Evolutionary conservation across 2,329 filamentous ascomycete species (phyloP).

Genomic region (Fusarium austroafricanum): DNA sequence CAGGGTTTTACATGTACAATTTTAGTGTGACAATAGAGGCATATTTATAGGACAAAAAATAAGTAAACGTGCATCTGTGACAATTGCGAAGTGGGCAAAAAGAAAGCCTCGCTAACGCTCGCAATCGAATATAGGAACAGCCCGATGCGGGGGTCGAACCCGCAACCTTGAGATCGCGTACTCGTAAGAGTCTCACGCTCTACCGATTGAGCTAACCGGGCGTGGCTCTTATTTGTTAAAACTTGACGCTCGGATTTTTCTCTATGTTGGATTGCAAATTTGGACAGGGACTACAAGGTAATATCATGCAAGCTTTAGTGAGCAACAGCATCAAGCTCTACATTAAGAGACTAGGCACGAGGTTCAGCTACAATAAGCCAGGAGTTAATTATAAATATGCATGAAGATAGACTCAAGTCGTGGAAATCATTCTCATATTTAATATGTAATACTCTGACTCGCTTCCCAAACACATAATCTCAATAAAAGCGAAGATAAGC

Average conservation of each 20-base stretch:
- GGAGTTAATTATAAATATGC: too few species aligned
- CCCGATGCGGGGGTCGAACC: slow-evolving; percentile 63
- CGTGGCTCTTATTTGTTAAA: slow-evolving; percentile 40
- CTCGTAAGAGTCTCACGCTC: slow-evolving; percentile 75
- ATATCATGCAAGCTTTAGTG: too few species aligned
- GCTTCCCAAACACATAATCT: rapidly evolving
- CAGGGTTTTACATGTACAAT: background rate
- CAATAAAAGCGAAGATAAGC: rapidly evolving
- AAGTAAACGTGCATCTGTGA: background rate
- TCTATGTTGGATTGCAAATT: rapidly evolving
- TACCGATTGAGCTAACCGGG: slow-evolving; percentile 58
- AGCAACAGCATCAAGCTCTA: too few species aligned
- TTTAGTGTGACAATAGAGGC: background rate
- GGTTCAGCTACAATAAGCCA: too few species aligned
- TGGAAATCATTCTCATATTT: background rate
- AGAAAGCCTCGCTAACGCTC: slow-evolving; percentile 14
- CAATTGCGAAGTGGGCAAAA: background rate
- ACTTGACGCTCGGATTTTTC: rapidly evolving
- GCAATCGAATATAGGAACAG: slow-evolving; percentile 51
- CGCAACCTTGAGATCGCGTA: slow-evolving; percentile 65
- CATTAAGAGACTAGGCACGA: too few species aligned
- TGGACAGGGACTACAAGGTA: too few species aligned
- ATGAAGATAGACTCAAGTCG: too few species aligned
- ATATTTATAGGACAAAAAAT: background rate
- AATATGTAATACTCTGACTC: background rate